Conservation (phyloP, 495 filamentous ascomycete species). For the Evansstolkia leycettana region DNA sequence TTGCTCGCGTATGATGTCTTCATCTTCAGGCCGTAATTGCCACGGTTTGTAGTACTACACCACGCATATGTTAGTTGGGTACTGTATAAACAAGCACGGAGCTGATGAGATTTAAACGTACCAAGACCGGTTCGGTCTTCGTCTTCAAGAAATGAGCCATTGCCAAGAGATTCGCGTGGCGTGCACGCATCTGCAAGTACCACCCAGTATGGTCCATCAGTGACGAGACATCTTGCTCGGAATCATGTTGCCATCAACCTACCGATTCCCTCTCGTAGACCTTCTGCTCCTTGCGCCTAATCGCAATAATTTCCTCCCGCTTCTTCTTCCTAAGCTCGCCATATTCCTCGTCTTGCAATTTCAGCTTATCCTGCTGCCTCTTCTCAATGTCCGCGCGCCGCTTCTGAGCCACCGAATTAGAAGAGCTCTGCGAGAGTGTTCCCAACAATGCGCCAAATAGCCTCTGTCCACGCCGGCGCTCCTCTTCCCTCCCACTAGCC, state of each 20-base stretch:
- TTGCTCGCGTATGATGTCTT: conserved; percentile 48
- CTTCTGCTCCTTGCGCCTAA: conserved; percentile 57
- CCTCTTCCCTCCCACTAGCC: conserved; percentile 47
- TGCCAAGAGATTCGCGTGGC: conserved; percentile 59
- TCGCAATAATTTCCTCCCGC: conserved; percentile 44
- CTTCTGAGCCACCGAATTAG: conserved; percentile 53
- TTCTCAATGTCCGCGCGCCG: conserved; percentile 81
- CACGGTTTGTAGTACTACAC: conserved; percentile 80
- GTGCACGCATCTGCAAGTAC: conserved; percentile 64
- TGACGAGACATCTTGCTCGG: neutral
- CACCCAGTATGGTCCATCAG: conserved; percentile 1
- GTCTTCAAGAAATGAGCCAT: conserved; percentile 69
- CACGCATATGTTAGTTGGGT: conserved; percentile 7
- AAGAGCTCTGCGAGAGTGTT: conserved; percentile 73
- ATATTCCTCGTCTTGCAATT: conserved; percentile 57
- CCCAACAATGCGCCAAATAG: conserved; percentile 83
- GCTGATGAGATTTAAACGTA: conserved; percentile 34
- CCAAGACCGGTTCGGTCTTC: conserved; percentile 60
- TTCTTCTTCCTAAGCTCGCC: conserved; percentile 55
- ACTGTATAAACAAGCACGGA: neutral
- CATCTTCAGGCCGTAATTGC: conserved; percentile 53
- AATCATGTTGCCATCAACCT: conserved; percentile 17
- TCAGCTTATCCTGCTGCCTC: conserved; percentile 73
- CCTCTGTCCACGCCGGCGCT: conserved; percentile 76
- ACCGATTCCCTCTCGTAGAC: conserved; percentile 72